Evolutionary conservation across 2,329 filamentous ascomycete genomes (phyloP), one percentile per base, ranked within the genome.

Genomic region (Aureobasidium lini): DNA sequence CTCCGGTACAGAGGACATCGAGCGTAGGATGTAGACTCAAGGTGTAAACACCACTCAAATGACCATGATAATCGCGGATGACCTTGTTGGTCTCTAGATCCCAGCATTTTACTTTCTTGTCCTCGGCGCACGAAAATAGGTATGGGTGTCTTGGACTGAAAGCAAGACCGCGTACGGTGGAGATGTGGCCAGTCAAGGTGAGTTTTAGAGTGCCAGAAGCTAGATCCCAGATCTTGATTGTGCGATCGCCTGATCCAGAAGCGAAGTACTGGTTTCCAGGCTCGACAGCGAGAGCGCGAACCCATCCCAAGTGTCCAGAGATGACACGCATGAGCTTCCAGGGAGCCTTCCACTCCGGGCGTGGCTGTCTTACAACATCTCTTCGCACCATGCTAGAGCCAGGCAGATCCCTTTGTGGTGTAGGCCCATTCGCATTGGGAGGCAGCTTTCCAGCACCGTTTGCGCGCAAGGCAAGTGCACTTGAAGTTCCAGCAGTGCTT

Each of bases 71-170:
- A n/a, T 57, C 91, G 40, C 93, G 84, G 70, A 97, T 96, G 62
- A 99, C 94, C 75, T 96, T 96, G 78, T 99, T 99, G n/a, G 93
- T 96, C 75, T 99, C 94, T 65, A 99, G 77, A 77, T 99, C 94
- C 94, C 94, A 99, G 76, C 94, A 99, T 76, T 99, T 99, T 63
- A 99, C 94, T 92, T 96, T 96, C 79, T 99, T 99, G 73, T 99
- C 94, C 75, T 99, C 94, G 61, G 90, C 95, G 69, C 94, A 99
- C 10, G 91, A 96, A 75, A 99, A 99, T 9, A 99, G 82, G 70
- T 99, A 99, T 0, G 94, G 95, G 75, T 99, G 94, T 48, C 94
- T 81, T 15, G 92, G 89, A 18, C 90, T 96, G 7, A 99, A 90
- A 0, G 93, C 94, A 49, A 99, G 81, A 2, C 94, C 94, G 57